Evolutionary conservation across 139 green algal species (phyloP).

Genomic region (Tetradesmus lagerheimii): DNA sequence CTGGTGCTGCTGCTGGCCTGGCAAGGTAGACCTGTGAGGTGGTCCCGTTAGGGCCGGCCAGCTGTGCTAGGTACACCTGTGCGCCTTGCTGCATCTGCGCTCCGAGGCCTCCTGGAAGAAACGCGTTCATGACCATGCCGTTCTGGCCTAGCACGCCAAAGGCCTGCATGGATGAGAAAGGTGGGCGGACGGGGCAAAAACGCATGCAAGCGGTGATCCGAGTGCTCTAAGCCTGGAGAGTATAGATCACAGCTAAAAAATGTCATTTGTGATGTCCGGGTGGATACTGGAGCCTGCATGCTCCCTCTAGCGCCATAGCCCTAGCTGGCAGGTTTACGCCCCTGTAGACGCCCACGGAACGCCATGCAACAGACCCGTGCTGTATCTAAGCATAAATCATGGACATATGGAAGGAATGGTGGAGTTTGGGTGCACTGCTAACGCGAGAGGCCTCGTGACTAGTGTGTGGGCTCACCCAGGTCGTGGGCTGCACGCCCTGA

Average conservation of each 20-base stretch:
- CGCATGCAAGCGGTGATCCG: neutral
- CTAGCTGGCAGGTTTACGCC: neutral
- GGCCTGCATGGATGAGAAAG: slow-evolving; percentile 11
- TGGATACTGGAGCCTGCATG: neutral
- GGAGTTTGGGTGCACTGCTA: neutral
- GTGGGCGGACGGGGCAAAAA: neutral
- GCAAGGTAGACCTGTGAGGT: slow-evolving; percentile 32
- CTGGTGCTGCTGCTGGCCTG: slow-evolving; percentile 21
- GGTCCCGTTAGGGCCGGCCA: slow-evolving; percentile 14
- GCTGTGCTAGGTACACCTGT: slow-evolving; percentile 36
- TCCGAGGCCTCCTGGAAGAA: slow-evolving; percentile 14
- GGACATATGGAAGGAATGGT: neutral
- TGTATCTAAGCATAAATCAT: neutral
- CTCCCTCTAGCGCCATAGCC: neutral
- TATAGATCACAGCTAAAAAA: neutral
- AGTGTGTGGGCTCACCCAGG: neutral
- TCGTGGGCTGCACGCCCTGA: neutral
- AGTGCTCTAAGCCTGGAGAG: neutral
- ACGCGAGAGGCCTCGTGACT: neutral
- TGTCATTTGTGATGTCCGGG: neutral
- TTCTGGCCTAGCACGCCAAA: slow-evolving; percentile 44
- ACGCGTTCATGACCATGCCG: slow-evolving; percentile 38
- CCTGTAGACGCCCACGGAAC: neutral
- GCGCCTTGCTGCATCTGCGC: slow-evolving; percentile 32
- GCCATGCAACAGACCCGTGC: neutral